A percentile compares a stretch with the other conserved stretches of the same genome.
Evolutionary conservation across 108 stramenopile species (phyloP).

Genomic region (Schizochytrium sp.): DNA sequence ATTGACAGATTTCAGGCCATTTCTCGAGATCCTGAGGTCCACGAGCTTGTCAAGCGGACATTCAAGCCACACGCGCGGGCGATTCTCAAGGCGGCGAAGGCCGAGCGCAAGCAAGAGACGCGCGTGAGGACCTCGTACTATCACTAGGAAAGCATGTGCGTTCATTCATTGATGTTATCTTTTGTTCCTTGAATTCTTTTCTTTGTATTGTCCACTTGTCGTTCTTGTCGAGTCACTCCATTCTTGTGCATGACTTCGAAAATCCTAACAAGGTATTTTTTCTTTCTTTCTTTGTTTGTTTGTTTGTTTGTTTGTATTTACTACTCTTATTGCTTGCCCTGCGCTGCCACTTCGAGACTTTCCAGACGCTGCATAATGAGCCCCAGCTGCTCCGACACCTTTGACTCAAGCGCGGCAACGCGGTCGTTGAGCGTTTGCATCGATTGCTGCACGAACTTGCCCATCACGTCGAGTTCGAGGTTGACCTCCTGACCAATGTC

Average conservation of each 20-base stretch:
- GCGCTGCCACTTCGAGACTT: neutral
- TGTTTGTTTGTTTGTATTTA: neutral
- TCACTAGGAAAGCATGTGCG: neutral
- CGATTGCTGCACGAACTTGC: constrained; percentile 61
- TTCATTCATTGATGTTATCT: neutral
- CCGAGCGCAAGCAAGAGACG: neutral
- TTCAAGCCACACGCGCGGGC: neutral
- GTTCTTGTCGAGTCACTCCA: too few relatives aligned
- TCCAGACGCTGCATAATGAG: neutral
- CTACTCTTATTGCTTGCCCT: too few relatives aligned
- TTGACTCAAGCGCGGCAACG: neutral
- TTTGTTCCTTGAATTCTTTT: too few relatives aligned
- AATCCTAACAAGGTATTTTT: neutral
- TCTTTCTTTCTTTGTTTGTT: too few relatives aligned
- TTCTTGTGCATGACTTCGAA: too few relatives aligned
- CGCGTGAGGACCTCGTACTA: neutral
- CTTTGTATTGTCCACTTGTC: too few relatives aligned
- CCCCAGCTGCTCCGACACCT: neutral
- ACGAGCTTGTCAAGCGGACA: neutral
- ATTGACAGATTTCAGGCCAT: neutral
- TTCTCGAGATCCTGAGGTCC: neutral
- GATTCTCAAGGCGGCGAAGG: neutral
- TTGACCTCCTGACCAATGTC: constrained; percentile 67
- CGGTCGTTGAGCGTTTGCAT: neutral
- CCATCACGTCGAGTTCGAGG: constrained; percentile 90